These are phyloP conservation scores for Dujonia santamariae DNA, from an alignment of 1,139 yeast genomes.

Conservation along the genomic window DNA sequence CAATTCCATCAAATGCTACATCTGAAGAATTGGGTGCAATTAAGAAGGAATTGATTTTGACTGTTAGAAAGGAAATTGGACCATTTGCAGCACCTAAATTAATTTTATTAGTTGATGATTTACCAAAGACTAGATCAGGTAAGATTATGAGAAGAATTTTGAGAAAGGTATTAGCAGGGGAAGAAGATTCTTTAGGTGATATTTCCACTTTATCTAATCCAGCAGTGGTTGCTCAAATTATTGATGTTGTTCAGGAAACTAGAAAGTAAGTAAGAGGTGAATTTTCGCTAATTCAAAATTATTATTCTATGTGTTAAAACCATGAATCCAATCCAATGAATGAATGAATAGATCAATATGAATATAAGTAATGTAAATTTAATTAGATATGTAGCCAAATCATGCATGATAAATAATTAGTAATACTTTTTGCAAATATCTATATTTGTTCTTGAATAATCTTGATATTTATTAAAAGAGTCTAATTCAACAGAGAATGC, in stretches of 20 bases:
- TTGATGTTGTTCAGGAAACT: slow-evolving; percentile 50
- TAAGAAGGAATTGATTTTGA: slow-evolving; percentile 66
- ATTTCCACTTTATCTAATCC: slow-evolving; percentile 77
- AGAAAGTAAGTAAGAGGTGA: no score
- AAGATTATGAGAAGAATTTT: slow-evolving; percentile 82
- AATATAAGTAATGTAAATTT: no score
- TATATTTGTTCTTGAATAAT: no score
- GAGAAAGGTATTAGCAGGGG: slow-evolving; percentile 75
- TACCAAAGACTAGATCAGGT: slow-evolving; percentile 83
- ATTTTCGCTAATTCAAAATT: no score
- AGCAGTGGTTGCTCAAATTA: slow-evolving; percentile 61
- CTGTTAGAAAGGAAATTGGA: slow-evolving; percentile 78
- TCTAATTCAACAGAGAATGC: no score
- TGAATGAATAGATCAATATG: no score
- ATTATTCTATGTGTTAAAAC: no score
- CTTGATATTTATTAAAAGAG: no score
- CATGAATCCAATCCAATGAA: no score
- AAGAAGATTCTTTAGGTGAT: slow-evolving; percentile 76
- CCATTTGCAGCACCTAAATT: slow-evolving; percentile 83
- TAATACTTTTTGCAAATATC: no score
- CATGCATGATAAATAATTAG: no score
- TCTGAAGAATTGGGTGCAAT: slow-evolving; percentile 46
- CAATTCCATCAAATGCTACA: slow-evolving; percentile 23
- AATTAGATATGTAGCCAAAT: no score
- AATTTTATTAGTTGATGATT: slow-evolving; percentile 68